Evolutionary conservation across 2,329 filamentous ascomycete species (phyloP), one percentile per base, ranked within the genome.

Genomic region (Venturia nashicola): DNA sequence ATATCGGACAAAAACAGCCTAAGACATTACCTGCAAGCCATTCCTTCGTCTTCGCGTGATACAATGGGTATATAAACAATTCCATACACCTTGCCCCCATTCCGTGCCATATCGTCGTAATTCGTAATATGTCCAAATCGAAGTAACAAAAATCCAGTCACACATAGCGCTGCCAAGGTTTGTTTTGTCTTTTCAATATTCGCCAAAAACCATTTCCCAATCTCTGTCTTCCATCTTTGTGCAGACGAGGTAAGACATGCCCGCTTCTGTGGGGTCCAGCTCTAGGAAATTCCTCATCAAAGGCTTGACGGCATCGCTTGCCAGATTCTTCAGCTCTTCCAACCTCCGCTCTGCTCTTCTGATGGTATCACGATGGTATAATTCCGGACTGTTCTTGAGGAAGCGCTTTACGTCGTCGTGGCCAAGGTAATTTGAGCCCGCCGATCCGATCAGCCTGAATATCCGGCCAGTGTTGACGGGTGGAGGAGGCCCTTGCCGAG

Each of bases 381-480:
- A 76, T 23, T 94, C 88, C 0, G 90, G 88, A 12, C 85, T 87
- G 27, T 93, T 78, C 73, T 96, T 95, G 62, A 97, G 81, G 70
- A 97, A 97, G 27, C 85, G 85, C 75, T 96, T 97, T 72, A 93
- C 88, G 68, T 96, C 92, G 68, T 96, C 91, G 72, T 93, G 91
- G 1, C 79, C 76, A 5, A 97, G 83, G 71, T 94, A 97, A 0
- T 82, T 79, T 11, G 81, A 74, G 0, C 83, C 78, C 4, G 83
- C 78, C 5, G 83, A 82, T 40, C 91, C 91, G 9, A 97, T 80
- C 1, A 88, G 82, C 51, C 90, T 85, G 74, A 93, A 96, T 1
- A 92, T 84, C 57, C 88, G 84, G 3, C 91, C 91, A 1, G 83
- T 81, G 1, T 84, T 82, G 66, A 65, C 54, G 6, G 68, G 65